Percentiles rank a stretch among this genome's conserved stretches.
Evolutionary conservation across 441 rosid species (phyloP).

Genomic region (Adansonia grandidieri): DNA sequence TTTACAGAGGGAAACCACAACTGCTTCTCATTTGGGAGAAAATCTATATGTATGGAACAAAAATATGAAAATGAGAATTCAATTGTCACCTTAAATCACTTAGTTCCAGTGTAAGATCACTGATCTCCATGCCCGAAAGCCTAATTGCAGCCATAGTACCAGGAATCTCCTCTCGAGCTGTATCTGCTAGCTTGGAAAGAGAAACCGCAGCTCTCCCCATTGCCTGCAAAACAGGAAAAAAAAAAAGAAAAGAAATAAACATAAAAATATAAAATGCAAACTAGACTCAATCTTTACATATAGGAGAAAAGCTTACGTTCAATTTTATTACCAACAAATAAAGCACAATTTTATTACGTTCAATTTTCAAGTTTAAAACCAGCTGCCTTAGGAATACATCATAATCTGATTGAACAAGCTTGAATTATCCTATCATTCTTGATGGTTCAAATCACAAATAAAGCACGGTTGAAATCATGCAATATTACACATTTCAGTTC

Average conservation of each 20-base stretch:
- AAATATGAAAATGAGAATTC: constrained; percentile 13
- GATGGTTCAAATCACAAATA: neutral
- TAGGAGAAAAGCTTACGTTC: neutral
- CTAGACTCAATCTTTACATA: neutral
- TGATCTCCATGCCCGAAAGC: constrained; percentile 97
- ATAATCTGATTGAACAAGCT: constrained; percentile 1
- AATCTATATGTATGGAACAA: constrained; percentile 4
- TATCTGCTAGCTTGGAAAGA: constrained; percentile 84
- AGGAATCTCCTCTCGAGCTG: constrained; percentile 89
- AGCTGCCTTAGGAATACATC: neutral
- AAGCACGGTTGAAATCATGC: neutral
- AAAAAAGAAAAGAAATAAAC: neutral
- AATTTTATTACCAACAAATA: constrained; percentile 5
- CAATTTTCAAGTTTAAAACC: neutral
- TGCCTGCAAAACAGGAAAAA: constrained; percentile 51
- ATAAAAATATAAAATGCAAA: neutral
- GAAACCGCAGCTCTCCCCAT: constrained; percentile 88
- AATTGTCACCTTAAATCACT: constrained; percentile 78
- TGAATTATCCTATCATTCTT: neutral
- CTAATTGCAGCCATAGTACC: constrained; percentile 93
- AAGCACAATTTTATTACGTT: no score
- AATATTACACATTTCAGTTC: neutral
- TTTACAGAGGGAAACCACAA: neutral
- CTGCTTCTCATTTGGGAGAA: neutral
- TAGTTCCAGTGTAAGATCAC: constrained; percentile 91